A percentile compares a stretch with the other conserved stretches of the same genome.
phyloP scores from a whole-genome alignment of 2,329 filamentous ascomycete species.

The Elsinoe necatrix region DNA sequence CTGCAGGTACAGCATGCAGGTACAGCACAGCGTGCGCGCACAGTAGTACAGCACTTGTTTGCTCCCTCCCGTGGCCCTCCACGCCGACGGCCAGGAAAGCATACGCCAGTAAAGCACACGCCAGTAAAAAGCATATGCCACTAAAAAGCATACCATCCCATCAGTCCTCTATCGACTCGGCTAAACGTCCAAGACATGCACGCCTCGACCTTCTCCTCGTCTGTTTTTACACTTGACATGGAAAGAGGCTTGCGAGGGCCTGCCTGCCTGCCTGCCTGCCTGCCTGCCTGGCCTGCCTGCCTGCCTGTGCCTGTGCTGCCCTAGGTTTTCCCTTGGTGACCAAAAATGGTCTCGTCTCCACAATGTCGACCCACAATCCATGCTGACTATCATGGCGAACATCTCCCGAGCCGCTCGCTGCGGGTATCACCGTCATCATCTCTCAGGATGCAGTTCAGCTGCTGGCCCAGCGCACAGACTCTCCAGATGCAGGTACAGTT shows the following conservation, averaged over 20 bases:
- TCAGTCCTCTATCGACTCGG: not conserved
- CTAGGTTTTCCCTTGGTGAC: too few relatives aligned
- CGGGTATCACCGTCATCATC: not conserved
- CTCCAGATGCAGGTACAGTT: constrained; percentile 13
- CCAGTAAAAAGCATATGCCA: too few relatives aligned
- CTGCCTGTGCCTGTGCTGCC: too few relatives aligned
- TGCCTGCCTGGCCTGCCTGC: too few relatives aligned
- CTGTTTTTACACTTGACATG: not conserved
- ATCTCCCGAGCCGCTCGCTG: not conserved
- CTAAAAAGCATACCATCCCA: constrained; percentile 1
- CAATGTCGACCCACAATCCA: not conserved
- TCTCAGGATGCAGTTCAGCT: too few relatives aligned
- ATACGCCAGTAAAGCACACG: too few relatives aligned
- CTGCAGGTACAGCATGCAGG: too few relatives aligned
- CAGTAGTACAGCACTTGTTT: too few relatives aligned
- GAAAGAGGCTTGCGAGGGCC: not conserved
- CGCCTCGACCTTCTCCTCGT: not conserved
- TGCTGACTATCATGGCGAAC: not conserved
- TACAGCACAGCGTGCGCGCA: too few relatives aligned
- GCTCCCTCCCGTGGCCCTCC: too few relatives aligned
- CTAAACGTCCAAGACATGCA: not conserved
- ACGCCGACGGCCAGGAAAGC: too few relatives aligned
- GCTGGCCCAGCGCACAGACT: constrained; percentile 11
- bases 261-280: not conserved
- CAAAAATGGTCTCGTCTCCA: not conserved